Evolutionary conservation across 176 grass and related monocot genomes (phyloP).

Genomic region (Tillandsia fasciculata): DNA sequence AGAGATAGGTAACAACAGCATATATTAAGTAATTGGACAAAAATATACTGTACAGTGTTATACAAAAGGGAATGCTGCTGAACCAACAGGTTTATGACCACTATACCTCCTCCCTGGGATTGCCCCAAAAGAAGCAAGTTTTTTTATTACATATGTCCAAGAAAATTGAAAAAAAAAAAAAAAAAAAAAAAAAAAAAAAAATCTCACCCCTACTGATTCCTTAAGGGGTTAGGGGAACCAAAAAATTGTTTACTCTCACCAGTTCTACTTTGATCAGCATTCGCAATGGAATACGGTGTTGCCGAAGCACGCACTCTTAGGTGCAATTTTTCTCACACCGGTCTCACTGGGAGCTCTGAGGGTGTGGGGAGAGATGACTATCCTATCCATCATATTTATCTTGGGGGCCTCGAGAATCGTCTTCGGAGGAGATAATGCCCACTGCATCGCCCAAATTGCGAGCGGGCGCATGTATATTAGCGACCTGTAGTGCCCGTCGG

Average conservation of each 20-base stretch:
- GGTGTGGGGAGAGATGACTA: conserved; percentile 34
- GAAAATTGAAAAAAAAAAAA: too few relatives aligned
- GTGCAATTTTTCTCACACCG: conserved; percentile 42
- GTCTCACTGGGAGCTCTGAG: conserved; percentile 40
- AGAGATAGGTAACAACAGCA: neutral
- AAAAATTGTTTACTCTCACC: neutral
- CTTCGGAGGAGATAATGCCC: conserved; percentile 49
- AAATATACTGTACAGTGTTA: neutral
- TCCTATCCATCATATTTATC: conserved; percentile 81
- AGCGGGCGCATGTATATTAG: conserved; percentile 92
- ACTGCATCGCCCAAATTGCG: conserved; percentile 90
- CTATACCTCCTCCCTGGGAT: neutral
- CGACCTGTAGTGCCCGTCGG: conserved; percentile 76
- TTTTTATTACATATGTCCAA: too few relatives aligned
- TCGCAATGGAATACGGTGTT: conserved; percentile 34
- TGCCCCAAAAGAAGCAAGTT: neutral
- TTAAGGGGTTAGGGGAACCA: neutral
- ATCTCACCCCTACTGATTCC: neutral
- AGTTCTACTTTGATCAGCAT: conserved; percentile 27
- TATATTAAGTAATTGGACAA: neutral
- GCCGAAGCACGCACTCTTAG: conserved; percentile 51
- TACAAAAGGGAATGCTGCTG: neutral
- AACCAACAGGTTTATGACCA: neutral
- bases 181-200: neutral
- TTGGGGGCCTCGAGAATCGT: conserved; percentile 52